Base-by-base conservation (phyloP, 2,329 filamentous ascomycete genomes). In the Mariannaea sp. region DNA sequence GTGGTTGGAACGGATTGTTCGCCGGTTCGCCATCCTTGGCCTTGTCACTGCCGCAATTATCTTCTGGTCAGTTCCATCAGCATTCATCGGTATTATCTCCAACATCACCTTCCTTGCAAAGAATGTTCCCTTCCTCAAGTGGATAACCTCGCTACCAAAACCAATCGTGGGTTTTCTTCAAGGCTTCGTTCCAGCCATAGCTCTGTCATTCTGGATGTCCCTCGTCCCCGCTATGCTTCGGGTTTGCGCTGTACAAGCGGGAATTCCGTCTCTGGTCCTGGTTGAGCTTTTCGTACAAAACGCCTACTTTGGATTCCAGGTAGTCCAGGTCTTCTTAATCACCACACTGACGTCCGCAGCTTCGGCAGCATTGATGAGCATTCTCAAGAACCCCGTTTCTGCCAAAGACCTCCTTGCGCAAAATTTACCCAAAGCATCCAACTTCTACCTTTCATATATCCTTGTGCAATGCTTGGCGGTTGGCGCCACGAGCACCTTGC, bases 361-460 rank as follows among this genome's bases (percentile, higher is more conserved):
- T 8, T 84, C 90, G 3, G 82, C 87, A 6, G 84, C 90, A 0
- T 79, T 85, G 2, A 74, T 80, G 19, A 64, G 84, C 16, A 86
- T 95, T 41, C 76, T 85, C 12, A 32, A 84, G 0, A 64, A 90
- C 4, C 91, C 92, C 0, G 70, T 75, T 2, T 73, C 74, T 0
- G 82, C 85, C 6, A 84, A 90, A 0, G 73, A 70, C 0, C 73
- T 95, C 32, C 79, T 96, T 4, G 87, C 92, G 1, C 67, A 78
- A 13, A 88, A 89, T 53, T 78, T 99, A 5, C 94, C 94, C 14
- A 86, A 83, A 50, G 86, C 91, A 0, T 92, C 92, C 56, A 97
- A 96, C 74, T 95, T 97, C 69, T 99, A 97, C 72, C 87, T 97
- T 16, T 90, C 73, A 0, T 99, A 97, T 75, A 95, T 99, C 61